A percentile compares a stretch with the other conserved stretches of the same genome.
Evolutionary conservation across 306 rosid genomes (phyloP).

Genomic region (Prunus salicina): DNA sequence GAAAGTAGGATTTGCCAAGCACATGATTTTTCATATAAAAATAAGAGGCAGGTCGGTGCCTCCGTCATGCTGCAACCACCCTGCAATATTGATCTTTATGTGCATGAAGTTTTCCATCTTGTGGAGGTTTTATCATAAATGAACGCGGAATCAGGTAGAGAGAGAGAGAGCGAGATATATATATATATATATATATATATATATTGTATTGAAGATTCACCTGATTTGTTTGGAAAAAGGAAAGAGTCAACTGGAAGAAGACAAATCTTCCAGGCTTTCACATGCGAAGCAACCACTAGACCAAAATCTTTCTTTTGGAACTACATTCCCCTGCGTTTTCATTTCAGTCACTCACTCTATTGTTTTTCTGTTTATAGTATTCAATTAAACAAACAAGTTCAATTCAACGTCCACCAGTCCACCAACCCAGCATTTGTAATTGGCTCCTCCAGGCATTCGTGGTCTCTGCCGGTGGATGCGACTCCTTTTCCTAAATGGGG

Average conservation of each 20-base stretch:
- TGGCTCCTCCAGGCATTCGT: too few relatives aligned
- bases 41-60: constrained; percentile 9
- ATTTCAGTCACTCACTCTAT: not conserved
- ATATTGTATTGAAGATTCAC: not conserved
- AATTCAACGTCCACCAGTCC: too few relatives aligned
- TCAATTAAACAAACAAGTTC: too few relatives aligned
- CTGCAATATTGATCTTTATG: not conserved
- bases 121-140: not conserved
- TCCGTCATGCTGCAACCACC: not conserved
- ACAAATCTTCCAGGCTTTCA: constrained; percentile 9
- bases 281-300: not conserved
- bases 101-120: not conserved
- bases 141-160: constrained; percentile 15
- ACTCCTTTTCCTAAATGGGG: too few relatives aligned
- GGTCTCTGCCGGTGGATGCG: too few relatives aligned
- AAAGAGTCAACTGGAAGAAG: not conserved
- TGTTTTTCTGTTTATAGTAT: not conserved
- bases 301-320: not conserved
- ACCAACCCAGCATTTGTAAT: too few relatives aligned
- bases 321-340: not conserved
- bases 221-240: not conserved
- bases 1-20: constrained; percentile 2
- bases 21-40: not conserved
- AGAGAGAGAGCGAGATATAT: not conserved
- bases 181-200: too few relatives aligned